A percentile compares a stretch with the other conserved stretches of the same genome.
phyloP scores from a whole-genome alignment of 2,329 filamentous ascomycete species.

The Septoria petroselini region DNA sequence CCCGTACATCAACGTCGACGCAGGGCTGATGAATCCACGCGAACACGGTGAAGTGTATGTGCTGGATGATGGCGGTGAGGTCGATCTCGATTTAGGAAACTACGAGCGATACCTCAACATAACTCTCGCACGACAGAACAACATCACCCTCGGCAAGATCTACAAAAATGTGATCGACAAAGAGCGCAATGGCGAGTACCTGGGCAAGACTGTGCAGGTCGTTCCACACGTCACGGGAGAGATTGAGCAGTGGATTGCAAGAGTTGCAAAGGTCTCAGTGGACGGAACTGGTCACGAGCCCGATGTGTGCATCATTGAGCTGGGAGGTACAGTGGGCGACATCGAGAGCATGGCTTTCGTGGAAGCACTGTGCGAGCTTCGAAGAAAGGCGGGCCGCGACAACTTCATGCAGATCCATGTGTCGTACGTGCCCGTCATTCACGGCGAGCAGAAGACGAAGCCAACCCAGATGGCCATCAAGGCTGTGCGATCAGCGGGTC shows the following conservation, averaged over 20 bases:
- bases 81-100: constrained; percentile 71
- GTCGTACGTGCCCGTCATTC: constrained; percentile 75
- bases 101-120: constrained; percentile 80
- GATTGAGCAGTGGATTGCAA: constrained; percentile 88
- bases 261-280: constrained; percentile 79
- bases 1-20: constrained; percentile 73
- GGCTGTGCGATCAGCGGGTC: constrained; percentile 75
- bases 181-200: constrained; percentile 70
- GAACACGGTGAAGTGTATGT: constrained; percentile 90
- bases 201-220: constrained; percentile 86
- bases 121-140: constrained; percentile 79
- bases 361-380: constrained; percentile 77
- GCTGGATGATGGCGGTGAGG: constrained; percentile 75
- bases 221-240: constrained; percentile 90
- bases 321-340: constrained; percentile 70
- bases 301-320: constrained; percentile 85
- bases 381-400: constrained; percentile 66
- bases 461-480: constrained; percentile 90
- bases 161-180: constrained; percentile 84
- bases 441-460: constrained; percentile 89
- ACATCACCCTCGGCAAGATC: constrained; percentile 97
- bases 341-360: constrained; percentile 87
- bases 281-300: constrained; percentile 79
- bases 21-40: constrained; percentile 67
- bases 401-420: constrained; percentile 91